These are phyloP conservation scores for Trypethelium eluteriae DNA, from an alignment of 495 filamentous ascomycete species.

Conservation along the genomic window DNA sequence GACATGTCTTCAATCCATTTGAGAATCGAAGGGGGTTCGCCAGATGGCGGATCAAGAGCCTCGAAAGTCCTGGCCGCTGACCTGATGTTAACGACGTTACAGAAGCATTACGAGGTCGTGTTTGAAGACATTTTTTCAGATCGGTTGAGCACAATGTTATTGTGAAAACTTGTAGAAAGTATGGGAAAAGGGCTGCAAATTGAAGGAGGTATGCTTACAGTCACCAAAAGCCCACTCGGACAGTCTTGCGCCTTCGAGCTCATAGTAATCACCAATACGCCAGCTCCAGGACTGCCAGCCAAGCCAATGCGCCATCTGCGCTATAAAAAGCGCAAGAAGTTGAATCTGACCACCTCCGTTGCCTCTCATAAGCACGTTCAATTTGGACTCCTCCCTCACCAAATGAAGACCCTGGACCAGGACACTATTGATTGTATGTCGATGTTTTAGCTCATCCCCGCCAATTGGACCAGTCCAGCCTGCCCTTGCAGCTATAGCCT, in stretches of 20 bases:
- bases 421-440: conserved; percentile 43
- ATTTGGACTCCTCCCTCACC: conserved; percentile 78
- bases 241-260: conserved; percentile 58
- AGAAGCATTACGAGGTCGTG: neutral
- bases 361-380: conserved; percentile 51
- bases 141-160: neutral
- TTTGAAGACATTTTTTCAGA: neutral
- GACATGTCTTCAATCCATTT: conserved; percentile 49
- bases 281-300: conserved; percentile 66
- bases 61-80: neutral
- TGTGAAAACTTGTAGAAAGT: conserved; percentile 36
- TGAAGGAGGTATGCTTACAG: conserved; percentile 10
- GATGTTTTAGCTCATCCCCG: conserved; percentile 21
- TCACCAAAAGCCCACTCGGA: conserved; percentile 49
- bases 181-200: conserved; percentile 35
- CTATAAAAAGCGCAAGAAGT: conserved; percentile 59
- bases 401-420: conserved; percentile 75
- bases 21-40: conserved; percentile 60
- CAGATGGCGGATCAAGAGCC: neutral
- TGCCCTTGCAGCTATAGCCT: neutral
- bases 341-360: conserved; percentile 32
- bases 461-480: neutral
- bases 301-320: conserved; percentile 78
- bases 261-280: conserved; percentile 53
- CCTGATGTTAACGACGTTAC: neutral